A percentile compares a stretch with the other conserved stretches of the same genome.
phyloP scores from a whole-genome alignment of 2,329 filamentous ascomycete species.

The Colletotrichum sp. region DNA sequence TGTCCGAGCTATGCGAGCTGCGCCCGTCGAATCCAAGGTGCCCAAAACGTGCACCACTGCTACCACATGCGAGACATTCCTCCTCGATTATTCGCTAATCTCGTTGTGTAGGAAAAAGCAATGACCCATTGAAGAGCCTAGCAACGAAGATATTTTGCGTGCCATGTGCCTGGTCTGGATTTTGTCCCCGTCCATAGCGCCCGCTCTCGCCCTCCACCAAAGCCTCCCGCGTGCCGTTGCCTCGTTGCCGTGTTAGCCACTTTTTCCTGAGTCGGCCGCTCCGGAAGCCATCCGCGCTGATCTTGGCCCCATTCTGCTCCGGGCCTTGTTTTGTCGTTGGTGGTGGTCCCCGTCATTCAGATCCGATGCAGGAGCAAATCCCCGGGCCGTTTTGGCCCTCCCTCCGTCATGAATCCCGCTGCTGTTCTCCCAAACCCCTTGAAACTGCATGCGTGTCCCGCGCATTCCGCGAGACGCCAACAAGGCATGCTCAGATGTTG shows the following conservation, averaged over 20 bases:
- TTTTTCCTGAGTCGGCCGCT: slow-evolving; percentile 5
- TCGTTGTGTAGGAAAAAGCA: neutral
- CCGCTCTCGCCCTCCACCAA: neutral
- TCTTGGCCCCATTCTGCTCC: neutral
- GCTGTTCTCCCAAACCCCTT: neutral
- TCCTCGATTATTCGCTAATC: neutral
- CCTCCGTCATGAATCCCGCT: neutral
- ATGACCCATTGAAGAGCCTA: neutral
- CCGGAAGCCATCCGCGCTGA: slow-evolving; percentile 1
- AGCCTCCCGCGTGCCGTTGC: neutral
- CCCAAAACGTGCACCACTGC: neutral
- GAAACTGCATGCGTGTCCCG: neutral
- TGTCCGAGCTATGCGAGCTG: slow-evolving; percentile 1
- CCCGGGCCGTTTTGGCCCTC: neutral
- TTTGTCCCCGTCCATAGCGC: neutral
- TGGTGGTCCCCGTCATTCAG: neutral
- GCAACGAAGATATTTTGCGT: neutral
- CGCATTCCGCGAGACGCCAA: neutral
- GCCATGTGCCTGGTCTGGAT: neutral
- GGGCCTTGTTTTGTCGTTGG: neutral
- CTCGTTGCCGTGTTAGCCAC: slow-evolving; percentile 5
- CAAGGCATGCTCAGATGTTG: neutral
- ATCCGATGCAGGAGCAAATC: neutral
- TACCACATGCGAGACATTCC: slow-evolving; percentile 1
- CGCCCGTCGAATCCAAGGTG: neutral